Evolutionary conservation across 129 eudicot species (phyloP).

Genomic region (Flaveria linearis): DNA sequence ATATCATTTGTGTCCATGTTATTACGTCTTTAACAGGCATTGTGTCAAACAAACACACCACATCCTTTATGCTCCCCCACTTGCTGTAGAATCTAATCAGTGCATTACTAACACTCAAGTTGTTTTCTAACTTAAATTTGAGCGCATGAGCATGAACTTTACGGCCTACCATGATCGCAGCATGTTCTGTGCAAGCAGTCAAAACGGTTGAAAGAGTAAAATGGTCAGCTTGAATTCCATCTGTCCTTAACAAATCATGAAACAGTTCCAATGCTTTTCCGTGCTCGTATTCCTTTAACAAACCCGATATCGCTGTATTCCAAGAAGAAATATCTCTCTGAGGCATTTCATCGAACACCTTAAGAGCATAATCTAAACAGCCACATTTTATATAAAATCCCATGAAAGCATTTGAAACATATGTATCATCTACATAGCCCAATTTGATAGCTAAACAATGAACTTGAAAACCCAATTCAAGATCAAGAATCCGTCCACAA

Average conservation of each 20-base stretch:
- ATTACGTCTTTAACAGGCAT: conserved; percentile 64
- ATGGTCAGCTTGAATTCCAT: conserved; percentile 45
- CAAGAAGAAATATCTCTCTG: conserved; percentile 64
- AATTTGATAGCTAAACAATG: conserved; percentile 61
- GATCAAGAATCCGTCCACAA: conserved; percentile 53
- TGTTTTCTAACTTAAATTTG: conserved; percentile 50
- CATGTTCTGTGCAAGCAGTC: conserved; percentile 53
- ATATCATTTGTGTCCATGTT: conserved; percentile 78
- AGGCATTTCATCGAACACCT: conserved; percentile 69
- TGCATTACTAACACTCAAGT: conserved; percentile 76
- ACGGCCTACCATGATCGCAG: conserved; percentile 43
- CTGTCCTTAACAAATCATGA: conserved; percentile 42
- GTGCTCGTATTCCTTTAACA: conserved; percentile 50
- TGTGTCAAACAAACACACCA: conserved; percentile 50
- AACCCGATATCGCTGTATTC: conserved; percentile 72
- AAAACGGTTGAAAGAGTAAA: conserved; percentile 69
- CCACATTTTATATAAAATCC: conserved; percentile 69
- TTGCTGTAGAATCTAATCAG: conserved; percentile 74
- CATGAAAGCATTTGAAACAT: conserved; percentile 74
- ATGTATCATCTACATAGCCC: conserved; percentile 48
- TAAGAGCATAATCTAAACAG: conserved; percentile 45
- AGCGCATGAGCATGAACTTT: conserved; percentile 61
- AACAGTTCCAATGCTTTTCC: conserved; percentile 56
- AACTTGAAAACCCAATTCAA: conserved; percentile 59
- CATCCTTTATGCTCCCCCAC: conserved; percentile 55